A percentile compares a stretch with the other conserved stretches of the same genome.
Evolutionary conservation across 306 rosid species (phyloP).

Genomic region (Trichosanthes truncata): DNA sequence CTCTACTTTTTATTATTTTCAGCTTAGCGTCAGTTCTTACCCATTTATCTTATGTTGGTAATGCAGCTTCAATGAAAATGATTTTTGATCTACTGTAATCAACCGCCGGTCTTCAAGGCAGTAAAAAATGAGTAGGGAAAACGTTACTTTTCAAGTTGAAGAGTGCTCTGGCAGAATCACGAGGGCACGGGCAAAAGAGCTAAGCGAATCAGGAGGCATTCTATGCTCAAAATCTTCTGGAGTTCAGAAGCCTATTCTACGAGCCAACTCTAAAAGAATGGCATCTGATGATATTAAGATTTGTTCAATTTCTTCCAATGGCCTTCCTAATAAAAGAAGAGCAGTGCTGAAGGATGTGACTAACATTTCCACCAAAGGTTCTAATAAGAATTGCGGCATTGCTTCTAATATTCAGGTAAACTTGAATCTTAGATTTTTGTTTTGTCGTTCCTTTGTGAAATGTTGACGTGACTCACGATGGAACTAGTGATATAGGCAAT

Average conservation of each 20-base stretch:
- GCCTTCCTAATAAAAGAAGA: slow-evolving; percentile 51
- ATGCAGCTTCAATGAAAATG: slow-evolving; percentile 42
- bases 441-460: background rate
- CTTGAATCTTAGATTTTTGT: background rate
- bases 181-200: slow-evolving; percentile 63
- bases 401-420: slow-evolving; percentile 42
- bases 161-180: slow-evolving; percentile 52
- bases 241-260: slow-evolving; percentile 27
- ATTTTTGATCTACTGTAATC: slow-evolving; percentile 16
- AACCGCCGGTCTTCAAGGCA: slow-evolving; percentile 45
- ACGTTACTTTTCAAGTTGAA: slow-evolving; percentile 34
- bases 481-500: background rate
- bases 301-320: slow-evolving; percentile 20
- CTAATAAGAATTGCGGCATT: slow-evolving; percentile 9
- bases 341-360: slow-evolving; percentile 63
- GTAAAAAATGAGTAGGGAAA: slow-evolving; percentile 46
- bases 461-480: background rate
- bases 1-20: background rate
- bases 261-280: slow-evolving; percentile 33
- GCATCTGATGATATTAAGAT: slow-evolving; percentile 41
- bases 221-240: slow-evolving; percentile 30
- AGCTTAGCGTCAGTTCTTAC: background rate
- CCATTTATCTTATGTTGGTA: background rate
- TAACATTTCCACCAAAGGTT: slow-evolving; percentile 21
- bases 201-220: slow-evolving; percentile 27